phyloP scores from a whole-genome alignment of 1,284 basidiomycete species.

The Thecaphora thlaspeos region DNA sequence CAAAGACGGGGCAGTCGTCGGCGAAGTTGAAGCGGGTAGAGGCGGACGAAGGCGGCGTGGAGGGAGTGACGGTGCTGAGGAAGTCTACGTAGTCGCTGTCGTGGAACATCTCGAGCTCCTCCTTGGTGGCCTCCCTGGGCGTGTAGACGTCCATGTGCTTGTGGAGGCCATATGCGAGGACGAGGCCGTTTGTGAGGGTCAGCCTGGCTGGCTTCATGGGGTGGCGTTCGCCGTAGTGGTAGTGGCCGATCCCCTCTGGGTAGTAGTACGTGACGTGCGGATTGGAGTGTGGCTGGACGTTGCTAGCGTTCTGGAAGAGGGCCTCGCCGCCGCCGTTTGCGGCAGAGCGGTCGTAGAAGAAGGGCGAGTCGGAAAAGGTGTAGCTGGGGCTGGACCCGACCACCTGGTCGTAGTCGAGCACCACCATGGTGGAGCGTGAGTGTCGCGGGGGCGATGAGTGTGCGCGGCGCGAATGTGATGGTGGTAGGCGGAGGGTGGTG shows the following conservation, averaged over 20 bases:
- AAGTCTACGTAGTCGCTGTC: slow-evolving; percentile 93
- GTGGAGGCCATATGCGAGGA: slow-evolving; percentile 93
- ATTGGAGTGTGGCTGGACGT: slow-evolving; percentile 51
- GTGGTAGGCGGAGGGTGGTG: slow-evolving; percentile 2
- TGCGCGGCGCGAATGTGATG: neutral
- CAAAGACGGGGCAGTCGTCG: slow-evolving; percentile 57
- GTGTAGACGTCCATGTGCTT: slow-evolving; percentile 93
- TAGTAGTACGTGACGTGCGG: slow-evolving; percentile 91
- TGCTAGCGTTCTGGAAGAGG: slow-evolving; percentile 30
- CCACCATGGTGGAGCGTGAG: slow-evolving; percentile 33
- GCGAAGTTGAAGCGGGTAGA: slow-evolving; percentile 57
- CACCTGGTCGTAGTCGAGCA: slow-evolving; percentile 49
- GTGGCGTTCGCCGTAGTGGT: slow-evolving; percentile 78
- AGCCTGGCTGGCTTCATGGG: slow-evolving; percentile 98
- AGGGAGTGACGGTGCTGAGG: slow-evolving; percentile 65
- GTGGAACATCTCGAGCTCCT: slow-evolving; percentile 87
- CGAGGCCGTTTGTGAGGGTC: slow-evolving; percentile 90
- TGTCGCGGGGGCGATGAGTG: neutral
- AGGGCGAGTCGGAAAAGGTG: slow-evolving; percentile 51
- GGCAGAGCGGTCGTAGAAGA: slow-evolving; percentile 49
- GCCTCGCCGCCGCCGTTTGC: slow-evolving; percentile 33
- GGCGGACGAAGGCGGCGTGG: slow-evolving; percentile 44
- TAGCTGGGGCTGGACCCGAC: slow-evolving; percentile 21
- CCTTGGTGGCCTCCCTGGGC: slow-evolving; percentile 81
- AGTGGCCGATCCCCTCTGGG: slow-evolving; percentile 87